These are phyloP conservation scores for Biancaea sappan DNA, from an alignment of 306 rosid genomes.

Conservation along the genomic window DNA sequence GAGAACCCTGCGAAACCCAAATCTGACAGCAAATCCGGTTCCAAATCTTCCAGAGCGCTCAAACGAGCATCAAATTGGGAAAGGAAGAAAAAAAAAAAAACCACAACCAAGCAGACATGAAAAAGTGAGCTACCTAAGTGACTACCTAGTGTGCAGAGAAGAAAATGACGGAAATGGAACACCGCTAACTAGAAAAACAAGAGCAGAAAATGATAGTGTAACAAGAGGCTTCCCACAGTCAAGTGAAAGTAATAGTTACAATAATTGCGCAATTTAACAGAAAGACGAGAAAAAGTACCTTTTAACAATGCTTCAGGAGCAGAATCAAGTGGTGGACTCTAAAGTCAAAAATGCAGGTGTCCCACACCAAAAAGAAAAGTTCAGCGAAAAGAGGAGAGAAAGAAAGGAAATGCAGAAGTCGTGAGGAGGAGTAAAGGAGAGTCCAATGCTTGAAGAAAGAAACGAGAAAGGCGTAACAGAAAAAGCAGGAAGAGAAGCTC, in stretches of 20 bases:
- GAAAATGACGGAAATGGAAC: slow-evolving; percentile 29
- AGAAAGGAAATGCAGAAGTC: slow-evolving; percentile 16
- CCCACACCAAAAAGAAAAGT: slow-evolving; percentile 48
- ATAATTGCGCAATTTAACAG: slow-evolving; percentile 42
- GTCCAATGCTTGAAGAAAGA: slow-evolving; percentile 38
- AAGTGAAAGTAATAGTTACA: slow-evolving; percentile 23
- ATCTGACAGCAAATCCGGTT: slow-evolving; percentile 59
- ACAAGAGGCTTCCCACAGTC: slow-evolving; percentile 24
- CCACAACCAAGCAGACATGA: slow-evolving; percentile 31
- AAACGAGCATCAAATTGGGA: slow-evolving; percentile 9
- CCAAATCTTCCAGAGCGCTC: slow-evolving; percentile 37
- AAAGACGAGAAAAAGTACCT: slow-evolving; percentile 50
- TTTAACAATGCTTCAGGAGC: slow-evolving; percentile 46
- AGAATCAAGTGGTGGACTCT: slow-evolving; percentile 47
- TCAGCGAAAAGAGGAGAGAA: slow-evolving; percentile 25
- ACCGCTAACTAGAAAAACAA: neutral
- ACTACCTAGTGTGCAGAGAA: slow-evolving; percentile 23
- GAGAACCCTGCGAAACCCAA: slow-evolving; percentile 41
- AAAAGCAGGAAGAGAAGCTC: slow-evolving; percentile 17
- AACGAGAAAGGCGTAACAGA: slow-evolving; percentile 28
- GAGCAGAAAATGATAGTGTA: slow-evolving; percentile 44
- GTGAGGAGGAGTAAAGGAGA: slow-evolving; percentile 52
- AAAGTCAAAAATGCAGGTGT: slow-evolving; percentile 54
- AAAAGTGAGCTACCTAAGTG: slow-evolving; percentile 37
- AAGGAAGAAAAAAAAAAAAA: neutral